Percentiles rank a stretch among this genome's conserved stretches.
These are phyloP conservation scores for Ascochyta lentis DNA, from an alignment of 2,329 filamentous ascomycete species.

Conservation along the genomic window DNA sequence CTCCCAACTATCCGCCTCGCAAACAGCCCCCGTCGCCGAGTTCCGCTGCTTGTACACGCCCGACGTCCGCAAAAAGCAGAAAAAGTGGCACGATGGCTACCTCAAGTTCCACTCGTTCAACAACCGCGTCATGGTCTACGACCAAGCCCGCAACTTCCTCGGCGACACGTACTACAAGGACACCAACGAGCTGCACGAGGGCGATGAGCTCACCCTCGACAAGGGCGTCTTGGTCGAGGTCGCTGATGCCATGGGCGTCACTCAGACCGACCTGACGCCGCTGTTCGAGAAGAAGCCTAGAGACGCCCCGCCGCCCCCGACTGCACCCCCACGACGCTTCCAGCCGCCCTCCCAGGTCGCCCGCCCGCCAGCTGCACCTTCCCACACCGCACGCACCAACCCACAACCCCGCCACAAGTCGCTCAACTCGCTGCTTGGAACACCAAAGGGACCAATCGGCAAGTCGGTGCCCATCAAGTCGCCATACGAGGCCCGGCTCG, in stretches of 20 bases:
- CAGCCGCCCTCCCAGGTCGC: slow-evolving; percentile 25
- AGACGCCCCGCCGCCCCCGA: slow-evolving; percentile 29
- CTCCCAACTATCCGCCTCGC: slow-evolving; percentile 55
- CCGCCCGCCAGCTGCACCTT: slow-evolving; percentile 21
- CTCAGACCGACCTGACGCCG: slow-evolving; percentile 78
- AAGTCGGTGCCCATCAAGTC: slow-evolving; percentile 67
- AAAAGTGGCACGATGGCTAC: slow-evolving; percentile 91
- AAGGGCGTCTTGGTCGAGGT: slow-evolving; percentile 81
- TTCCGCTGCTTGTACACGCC: slow-evolving; percentile 87
- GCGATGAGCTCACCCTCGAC: slow-evolving; percentile 82
- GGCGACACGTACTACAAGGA: slow-evolving; percentile 85
- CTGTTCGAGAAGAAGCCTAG: slow-evolving; percentile 73
- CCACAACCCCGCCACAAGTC: slow-evolving; percentile 62
- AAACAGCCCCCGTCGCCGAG: slow-evolving; percentile 78
- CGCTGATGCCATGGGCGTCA: slow-evolving; percentile 73
- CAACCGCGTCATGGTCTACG: slow-evolving; percentile 87
- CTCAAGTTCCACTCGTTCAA: slow-evolving; percentile 92
- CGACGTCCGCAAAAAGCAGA: slow-evolving; percentile 84
- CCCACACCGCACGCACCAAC: slow-evolving; percentile 7
- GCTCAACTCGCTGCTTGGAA: slow-evolving; percentile 69
- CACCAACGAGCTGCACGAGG: slow-evolving; percentile 73
- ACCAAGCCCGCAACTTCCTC: slow-evolving; percentile 78
- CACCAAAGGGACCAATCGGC: slow-evolving; percentile 67
- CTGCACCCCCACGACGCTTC: slow-evolving; percentile 27
- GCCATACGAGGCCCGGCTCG: slow-evolving; percentile 65